Percentiles rank a stretch among this genome's conserved stretches.
These are phyloP conservation scores for Caloboletus inedulis DNA, from an alignment of 1,284 basidiomycete species.

Conservation along the genomic window DNA sequence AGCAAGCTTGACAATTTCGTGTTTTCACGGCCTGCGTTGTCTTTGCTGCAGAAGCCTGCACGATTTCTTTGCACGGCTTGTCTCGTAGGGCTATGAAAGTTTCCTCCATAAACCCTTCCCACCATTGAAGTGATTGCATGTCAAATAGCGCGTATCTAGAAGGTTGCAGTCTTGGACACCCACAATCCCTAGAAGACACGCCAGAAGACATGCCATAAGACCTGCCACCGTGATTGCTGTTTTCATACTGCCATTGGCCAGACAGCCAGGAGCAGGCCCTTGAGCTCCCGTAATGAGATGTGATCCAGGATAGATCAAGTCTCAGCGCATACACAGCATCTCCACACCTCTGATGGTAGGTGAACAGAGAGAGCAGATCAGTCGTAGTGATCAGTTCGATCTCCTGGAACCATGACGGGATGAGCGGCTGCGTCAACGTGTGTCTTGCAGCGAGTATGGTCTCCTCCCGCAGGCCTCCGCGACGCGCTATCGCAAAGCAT, in stretches of 20 bases:
- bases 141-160: not conserved
- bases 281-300: not conserved
- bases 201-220: too few relatives aligned
- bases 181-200: too few relatives aligned
- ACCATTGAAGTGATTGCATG: conserved; percentile 7
- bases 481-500: conserved; percentile 20
- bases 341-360: conserved; percentile 17
- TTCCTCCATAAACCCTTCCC: conserved; percentile 14
- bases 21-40: conserved; percentile 1
- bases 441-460: conserved; percentile 19
- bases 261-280: conserved; percentile 2
- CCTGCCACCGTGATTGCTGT: too few relatives aligned
- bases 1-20: conserved; percentile 1
- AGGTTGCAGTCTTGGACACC: not conserved
- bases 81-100: conserved; percentile 10
- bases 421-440: conserved; percentile 15
- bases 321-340: conserved; percentile 13
- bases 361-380: conserved; percentile 20
- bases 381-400: conserved; percentile 15
- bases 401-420: conserved; percentile 20
- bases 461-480: conserved; percentile 10
- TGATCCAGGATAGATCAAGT: conserved; percentile 4
- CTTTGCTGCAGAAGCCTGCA: not conserved
- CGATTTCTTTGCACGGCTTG: conserved; percentile 14
- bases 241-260: not conserved